Evolutionary conservation across 2,329 filamentous ascomycete genomes (phyloP), one percentile per base, ranked within the genome.

Genomic region (Alternaria consortialis): DNA sequence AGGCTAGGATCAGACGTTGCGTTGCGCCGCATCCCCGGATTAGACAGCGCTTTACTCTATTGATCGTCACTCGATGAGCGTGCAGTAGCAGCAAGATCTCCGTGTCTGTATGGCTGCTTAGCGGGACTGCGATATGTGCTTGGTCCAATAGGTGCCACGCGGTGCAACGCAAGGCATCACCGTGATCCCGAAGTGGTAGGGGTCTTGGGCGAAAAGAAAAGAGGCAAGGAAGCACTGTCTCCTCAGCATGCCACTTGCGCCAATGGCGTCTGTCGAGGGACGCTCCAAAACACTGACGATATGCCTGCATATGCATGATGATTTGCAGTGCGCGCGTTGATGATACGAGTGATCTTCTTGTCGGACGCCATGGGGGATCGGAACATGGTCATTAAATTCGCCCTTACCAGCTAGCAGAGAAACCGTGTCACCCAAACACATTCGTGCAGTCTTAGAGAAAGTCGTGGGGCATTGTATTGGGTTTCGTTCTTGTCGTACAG

Each of bases 191-290:
- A 64, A 56, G 44, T 58, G 66, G 60, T 53, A 65, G 67, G 67
- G 63, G 54, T 62, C 55, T 39, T 65, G 66, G 74, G 68, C 69
- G 70, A 74, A 60, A 65, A 74, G 69, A 71, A 63, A 61, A 31
- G 55, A 69, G 63, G 73, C 70, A 75, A 76, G 74, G 74, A 72
- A 72, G 65, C 56, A 64, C 57, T 29, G 67, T 72, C 71, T 67
- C 74, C 71, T 74, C 70, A 74, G 71, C 63, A 68, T 71, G 65
- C 65, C 66, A 68, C 53, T 65, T 53, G 58, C 50, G 56, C 59
- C 37, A 66, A 2, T 67, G 69, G 70, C 70, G 65, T 62, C 65
- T 70, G 64, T 72, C 63, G 69, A 64, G 66, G 63, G 71, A 75
- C 68, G 69, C 62, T 70, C 69, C 70, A 67, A 71, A 71, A 69